phyloP scores from a whole-genome alignment of 495 filamentous ascomycete genomes.

The Aspergillus mulundensis region DNA sequence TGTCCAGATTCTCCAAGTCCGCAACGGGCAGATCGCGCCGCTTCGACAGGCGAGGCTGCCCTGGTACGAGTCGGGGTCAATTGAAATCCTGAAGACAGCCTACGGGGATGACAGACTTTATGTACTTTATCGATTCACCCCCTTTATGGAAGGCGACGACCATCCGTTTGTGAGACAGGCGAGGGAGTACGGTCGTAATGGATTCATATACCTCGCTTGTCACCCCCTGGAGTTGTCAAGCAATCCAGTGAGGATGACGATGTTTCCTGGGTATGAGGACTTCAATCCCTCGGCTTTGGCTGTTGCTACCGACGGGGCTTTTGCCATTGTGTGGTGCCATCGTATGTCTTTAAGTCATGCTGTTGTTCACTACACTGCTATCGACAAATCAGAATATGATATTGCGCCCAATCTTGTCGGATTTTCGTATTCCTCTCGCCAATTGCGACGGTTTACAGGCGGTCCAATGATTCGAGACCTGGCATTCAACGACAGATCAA shows the following conservation, averaged over 20 bases:
- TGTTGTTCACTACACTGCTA: conserved; percentile 29
- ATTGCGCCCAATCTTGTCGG: conserved; percentile 12
- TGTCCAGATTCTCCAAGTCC: conserved; percentile 26
- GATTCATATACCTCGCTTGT: conserved; percentile 27
- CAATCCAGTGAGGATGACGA: conserved; percentile 23
- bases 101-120: conserved; percentile 23
- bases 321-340: conserved; percentile 44
- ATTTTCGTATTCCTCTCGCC: conserved; percentile 15
- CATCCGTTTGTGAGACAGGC: conserved; percentile 40
- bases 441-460: conserved; percentile 4
- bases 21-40: conserved; percentile 14
- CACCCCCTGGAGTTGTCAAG: conserved; percentile 16
- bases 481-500: conserved; percentile 34
- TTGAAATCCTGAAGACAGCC: conserved; percentile 32
- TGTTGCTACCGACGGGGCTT: conserved; percentile 19
- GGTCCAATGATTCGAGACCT: conserved; percentile 28
- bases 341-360: conserved; percentile 19
- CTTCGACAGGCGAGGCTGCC: conserved; percentile 17
- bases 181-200: conserved; percentile 17
- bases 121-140: conserved; percentile 32
- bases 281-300: conserved; percentile 34
- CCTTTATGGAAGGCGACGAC: conserved; percentile 21
- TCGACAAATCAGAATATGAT: conserved; percentile 1
- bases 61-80: conserved; percentile 22
- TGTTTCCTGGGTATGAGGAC: conserved; percentile 27